A percentile compares a stretch with the other conserved stretches of the same genome.
Conservation (phyloP, 108 stramenopile species). For the Asterionellopsis glacialis region DNA sequence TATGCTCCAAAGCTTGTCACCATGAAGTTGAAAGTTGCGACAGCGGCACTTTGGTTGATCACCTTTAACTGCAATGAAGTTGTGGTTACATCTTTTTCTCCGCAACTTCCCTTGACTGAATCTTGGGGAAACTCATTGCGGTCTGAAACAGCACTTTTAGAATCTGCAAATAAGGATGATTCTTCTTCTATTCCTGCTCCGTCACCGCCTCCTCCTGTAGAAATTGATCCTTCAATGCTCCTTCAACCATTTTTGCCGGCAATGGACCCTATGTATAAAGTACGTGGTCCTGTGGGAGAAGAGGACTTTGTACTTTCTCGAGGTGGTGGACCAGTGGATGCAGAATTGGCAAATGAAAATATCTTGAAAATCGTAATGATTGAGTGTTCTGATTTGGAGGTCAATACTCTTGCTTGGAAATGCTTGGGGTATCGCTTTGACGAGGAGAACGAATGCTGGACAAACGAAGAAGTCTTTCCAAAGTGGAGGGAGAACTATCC, state of each 20-base stretch:
- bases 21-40: no score
- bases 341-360: constrained; percentile 82
- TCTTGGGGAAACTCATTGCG: neutral
- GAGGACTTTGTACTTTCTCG: constrained; percentile 62
- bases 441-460: constrained; percentile 52
- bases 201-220: neutral
- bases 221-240: constrained; percentile 13
- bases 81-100: neutral
- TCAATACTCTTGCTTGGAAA: constrained; percentile 92
- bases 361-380: constrained; percentile 63
- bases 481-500: constrained; percentile 90
- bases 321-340: constrained; percentile 51
- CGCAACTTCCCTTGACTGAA: neutral
- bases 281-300: constrained; percentile 44
- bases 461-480: constrained; percentile 70
- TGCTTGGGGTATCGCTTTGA: constrained; percentile 89
- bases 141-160: neutral
- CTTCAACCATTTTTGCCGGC: constrained; percentile 57
- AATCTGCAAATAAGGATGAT: no score
- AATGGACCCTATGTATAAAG: constrained; percentile 52
- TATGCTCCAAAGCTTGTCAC: no score
- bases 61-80: neutral
- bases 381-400: constrained; percentile 78
- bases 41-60: no score
- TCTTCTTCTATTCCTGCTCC: no score